Evolutionary conservation across 129 eudicot species (phyloP).

Genomic region (Ambrosia trifida): DNA sequence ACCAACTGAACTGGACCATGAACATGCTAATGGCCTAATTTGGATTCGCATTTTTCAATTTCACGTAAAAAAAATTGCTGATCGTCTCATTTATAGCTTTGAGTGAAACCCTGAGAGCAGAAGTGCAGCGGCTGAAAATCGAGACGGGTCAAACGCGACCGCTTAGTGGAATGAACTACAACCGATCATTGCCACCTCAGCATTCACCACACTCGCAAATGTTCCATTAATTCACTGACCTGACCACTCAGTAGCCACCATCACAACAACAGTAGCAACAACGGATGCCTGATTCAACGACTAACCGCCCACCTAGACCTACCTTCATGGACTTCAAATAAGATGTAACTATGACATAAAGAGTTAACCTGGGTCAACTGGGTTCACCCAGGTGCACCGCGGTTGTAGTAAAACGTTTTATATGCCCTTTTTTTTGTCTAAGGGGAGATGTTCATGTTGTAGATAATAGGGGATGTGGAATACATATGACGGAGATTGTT

Average conservation of each 20-base stretch:
- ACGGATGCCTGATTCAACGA: constrained; percentile 41
- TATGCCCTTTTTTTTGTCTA: constrained; percentile 5
- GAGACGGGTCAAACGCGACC: constrained; percentile 68
- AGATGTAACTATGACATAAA: constrained; percentile 8
- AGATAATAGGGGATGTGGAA: constrained; percentile 24
- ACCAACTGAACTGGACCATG: no score
- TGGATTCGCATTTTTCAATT: not conserved
- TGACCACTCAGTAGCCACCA: constrained; percentile 35
- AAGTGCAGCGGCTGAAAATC: constrained; percentile 83
- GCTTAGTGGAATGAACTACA: constrained; percentile 49
- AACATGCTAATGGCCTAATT: no score
- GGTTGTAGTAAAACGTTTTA: constrained; percentile 13
- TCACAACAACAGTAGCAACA: constrained; percentile 52
- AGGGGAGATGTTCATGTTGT: constrained; percentile 30
- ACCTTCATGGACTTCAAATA: constrained; percentile 62
- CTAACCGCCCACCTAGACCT: constrained; percentile 51
- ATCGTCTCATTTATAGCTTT: constrained; percentile 49
- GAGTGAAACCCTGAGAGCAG: constrained; percentile 80
- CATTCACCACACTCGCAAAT: constrained; percentile 38
- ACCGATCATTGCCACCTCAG: constrained; percentile 51
- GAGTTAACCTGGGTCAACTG: constrained; percentile 1
- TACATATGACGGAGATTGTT: constrained; percentile 14
- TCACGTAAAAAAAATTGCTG: not conserved
- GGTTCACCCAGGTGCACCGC: not conserved
- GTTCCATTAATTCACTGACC: constrained; percentile 38